Percentiles rank a stretch among this genome's conserved stretches.
Evolutionary conservation across 208 protist species (phyloP).

Genomic region (Crithidia thermophila): DNA sequence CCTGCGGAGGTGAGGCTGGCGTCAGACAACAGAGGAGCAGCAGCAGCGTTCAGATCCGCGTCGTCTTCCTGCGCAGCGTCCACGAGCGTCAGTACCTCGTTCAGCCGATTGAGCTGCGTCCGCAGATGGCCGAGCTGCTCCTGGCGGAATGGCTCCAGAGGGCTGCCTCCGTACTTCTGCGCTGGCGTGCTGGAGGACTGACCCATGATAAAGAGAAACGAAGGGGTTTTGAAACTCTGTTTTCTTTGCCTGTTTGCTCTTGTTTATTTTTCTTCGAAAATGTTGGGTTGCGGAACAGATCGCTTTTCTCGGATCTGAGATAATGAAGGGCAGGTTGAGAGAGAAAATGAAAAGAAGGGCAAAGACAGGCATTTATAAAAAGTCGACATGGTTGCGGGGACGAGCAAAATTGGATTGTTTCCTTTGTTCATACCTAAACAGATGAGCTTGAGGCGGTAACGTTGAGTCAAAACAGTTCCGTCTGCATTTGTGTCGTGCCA

Average conservation of each 20-base stretch:
- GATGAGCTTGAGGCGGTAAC: too few relatives aligned
- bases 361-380: background rate
- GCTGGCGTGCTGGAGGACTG: constrained; percentile 8
- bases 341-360: background rate
- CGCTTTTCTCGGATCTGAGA: too few relatives aligned
- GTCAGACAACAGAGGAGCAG: too few relatives aligned
- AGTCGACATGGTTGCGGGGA: background rate
- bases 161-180: background rate
- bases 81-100: background rate
- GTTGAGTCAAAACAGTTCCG: too few relatives aligned
- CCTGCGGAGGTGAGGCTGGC: background rate
- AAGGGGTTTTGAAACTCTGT: background rate
- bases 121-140: constrained; percentile 1
- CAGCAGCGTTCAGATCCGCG: background rate
- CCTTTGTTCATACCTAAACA: too few relatives aligned
- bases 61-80: background rate
- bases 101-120: background rate
- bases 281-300: too few relatives aligned
- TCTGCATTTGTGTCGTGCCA: too few relatives aligned
- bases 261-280: constrained; percentile 3
- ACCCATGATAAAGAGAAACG: constrained; percentile 9
- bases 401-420: too few relatives aligned
- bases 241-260: background rate
- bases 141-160: background rate
- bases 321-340: too few relatives aligned